Evolutionary conservation across 441 rosid species (phyloP), one percentile per base, ranked within the genome.

Genomic region (Macaranga tanarius): DNA sequence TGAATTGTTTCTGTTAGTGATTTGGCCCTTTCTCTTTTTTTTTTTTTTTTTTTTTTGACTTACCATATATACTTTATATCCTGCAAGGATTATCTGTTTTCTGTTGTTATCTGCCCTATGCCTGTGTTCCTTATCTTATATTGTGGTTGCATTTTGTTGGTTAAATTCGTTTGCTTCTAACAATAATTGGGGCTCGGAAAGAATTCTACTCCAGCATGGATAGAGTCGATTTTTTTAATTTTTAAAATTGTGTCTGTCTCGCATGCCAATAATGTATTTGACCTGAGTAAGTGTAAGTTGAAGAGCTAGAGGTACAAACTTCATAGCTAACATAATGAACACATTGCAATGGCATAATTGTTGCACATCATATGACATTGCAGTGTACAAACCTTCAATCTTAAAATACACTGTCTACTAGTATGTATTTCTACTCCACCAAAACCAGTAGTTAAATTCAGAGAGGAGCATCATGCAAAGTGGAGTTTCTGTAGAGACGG

Each of bases 391-490:
- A n/a, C 48, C 44, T 34, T 54, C 31, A 52, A 31, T 34, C 57
- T 52, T 26, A 52, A 31, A 23, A 65, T 52, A 10, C 17, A 66
- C 26, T 17, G 3, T 67, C 47, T 42, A 42, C 25, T 23, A 31
- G 38, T 2, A 31, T 31, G 38, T 3, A 31, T 5, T 31, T 31
- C 38, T 4, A 31, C 38, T 31, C 38, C 4, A 31, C 16, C 20
- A 34, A 31, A 65, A 65, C 19, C 15, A 54, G n/a, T 67, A 34
- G 7, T 51, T 31, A 19, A 67, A 28, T 0, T 45, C 11, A 70
- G 59, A 57, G 40, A 5, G 34, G 40, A 69, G 51, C 15, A 26
- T 70, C 25, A 57, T 44, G 25, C 72, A 57, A 56, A 69, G 34
- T 68, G 7, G 62, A 28, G 20, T 20, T 67, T 34, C 28, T 67